Conservation (phyloP, 2,329 filamentous ascomycete genomes). For the Beauveria bassiana region DNA sequence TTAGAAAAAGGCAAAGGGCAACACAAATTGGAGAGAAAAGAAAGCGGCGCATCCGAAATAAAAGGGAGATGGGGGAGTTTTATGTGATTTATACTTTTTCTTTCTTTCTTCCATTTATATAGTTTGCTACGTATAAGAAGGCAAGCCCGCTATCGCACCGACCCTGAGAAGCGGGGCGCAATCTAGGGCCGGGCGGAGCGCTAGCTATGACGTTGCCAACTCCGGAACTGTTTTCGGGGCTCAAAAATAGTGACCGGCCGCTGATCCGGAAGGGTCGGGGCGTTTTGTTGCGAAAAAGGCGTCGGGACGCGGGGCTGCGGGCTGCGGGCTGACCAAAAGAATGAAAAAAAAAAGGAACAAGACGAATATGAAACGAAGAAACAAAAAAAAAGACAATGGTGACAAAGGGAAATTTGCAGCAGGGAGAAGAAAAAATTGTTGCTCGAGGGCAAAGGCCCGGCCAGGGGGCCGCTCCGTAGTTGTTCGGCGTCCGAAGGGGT, state of each 20-base stretch:
- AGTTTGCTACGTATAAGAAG: not conserved
- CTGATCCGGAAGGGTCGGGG: not conserved
- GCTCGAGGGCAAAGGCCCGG: too few species aligned
- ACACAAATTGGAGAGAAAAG: not conserved
- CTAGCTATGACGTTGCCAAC: not conserved
- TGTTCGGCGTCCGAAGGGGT: too few species aligned
- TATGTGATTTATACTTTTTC: not conserved
- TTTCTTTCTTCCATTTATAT: too few species aligned
- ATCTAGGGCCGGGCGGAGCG: not conserved
- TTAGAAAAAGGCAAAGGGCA: not conserved
- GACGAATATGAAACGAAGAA: too few species aligned
- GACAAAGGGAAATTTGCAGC: too few species aligned
- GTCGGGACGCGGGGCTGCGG: not conserved
- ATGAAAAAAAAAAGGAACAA: not conserved
- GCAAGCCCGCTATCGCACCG: constrained; percentile 2
- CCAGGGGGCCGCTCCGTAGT: too few species aligned
- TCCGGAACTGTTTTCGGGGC: not conserved
- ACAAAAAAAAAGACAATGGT: too few species aligned
- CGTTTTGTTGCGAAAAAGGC: not conserved
- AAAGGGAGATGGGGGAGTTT: not conserved
- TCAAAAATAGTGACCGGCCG: not conserved
- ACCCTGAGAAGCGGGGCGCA: not conserved
- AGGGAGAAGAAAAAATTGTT: too few species aligned
- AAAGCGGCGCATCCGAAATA: not conserved
- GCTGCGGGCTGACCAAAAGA: not conserved